phyloP scores from a whole-genome alignment of 1,284 basidiomycete genomes.

The Trichosporon sp. region DNA sequence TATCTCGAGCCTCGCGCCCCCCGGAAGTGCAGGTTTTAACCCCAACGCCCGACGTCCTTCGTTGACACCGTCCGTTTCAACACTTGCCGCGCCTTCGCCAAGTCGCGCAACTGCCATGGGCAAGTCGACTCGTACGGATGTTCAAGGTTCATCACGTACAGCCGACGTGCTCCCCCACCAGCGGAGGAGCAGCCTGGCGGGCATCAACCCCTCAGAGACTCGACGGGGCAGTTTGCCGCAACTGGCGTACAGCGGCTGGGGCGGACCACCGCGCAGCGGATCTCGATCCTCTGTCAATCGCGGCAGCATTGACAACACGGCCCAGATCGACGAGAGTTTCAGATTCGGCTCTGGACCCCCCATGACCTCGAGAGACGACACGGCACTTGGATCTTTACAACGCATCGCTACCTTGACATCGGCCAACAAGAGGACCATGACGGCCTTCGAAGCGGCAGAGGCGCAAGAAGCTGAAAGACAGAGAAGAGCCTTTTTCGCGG shows the following conservation, averaged over 20 bases:
- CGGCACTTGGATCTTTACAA: constrained; percentile 22
- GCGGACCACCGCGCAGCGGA: constrained; percentile 28
- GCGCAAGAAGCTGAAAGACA: constrained; percentile 55
- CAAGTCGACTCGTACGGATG: constrained; percentile 31
- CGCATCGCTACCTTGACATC: constrained; percentile 24
- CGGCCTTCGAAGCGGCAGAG: constrained; percentile 49
- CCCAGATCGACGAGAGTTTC: constrained; percentile 38
- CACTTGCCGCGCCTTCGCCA: constrained; percentile 45
- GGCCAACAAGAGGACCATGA: constrained; percentile 26
- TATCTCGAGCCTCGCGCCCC: constrained; percentile 35
- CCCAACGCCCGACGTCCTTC: constrained; percentile 40
- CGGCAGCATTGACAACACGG: constrained; percentile 38
- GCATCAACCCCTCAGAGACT: constrained; percentile 21
- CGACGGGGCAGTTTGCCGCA: constrained; percentile 51
- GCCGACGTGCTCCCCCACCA: constrained; percentile 22
- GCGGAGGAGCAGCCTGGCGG: constrained; percentile 24
- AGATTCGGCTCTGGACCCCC: constrained; percentile 41
- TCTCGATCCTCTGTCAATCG: constrained; percentile 22
- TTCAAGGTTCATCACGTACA: constrained; percentile 25
- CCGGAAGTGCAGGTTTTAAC: constrained; percentile 24
- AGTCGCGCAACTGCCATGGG: constrained; percentile 39
- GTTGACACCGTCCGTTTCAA: constrained; percentile 44
- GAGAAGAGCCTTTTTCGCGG: constrained; percentile 50
- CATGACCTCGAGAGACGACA: constrained; percentile 4
- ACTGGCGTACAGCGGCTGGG: constrained; percentile 43